A percentile compares a stretch with the other conserved stretches of the same genome.
Conservation (phyloP, 495 filamentous ascomycete species). For the Lophiotrema nucula region DNA sequence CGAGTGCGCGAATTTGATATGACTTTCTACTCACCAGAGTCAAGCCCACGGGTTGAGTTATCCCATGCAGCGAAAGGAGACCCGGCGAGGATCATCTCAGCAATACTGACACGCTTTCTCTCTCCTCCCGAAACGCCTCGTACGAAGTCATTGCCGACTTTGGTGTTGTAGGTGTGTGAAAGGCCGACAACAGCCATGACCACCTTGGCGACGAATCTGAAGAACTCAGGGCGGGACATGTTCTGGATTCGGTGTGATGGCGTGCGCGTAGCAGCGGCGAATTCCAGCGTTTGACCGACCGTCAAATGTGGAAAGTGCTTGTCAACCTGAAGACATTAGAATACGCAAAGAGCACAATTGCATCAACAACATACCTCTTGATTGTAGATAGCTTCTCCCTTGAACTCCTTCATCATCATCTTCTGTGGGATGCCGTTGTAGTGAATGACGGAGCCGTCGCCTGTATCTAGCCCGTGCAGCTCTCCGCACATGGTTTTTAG, state of each 20-base stretch:
- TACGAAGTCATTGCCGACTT: constrained; percentile 43
- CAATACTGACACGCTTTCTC: constrained; percentile 41
- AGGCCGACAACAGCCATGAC: constrained; percentile 42
- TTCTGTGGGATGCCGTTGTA: constrained; percentile 25
- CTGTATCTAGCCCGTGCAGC: constrained; percentile 13
- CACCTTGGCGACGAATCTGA: constrained; percentile 35
- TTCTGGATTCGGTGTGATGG: constrained; percentile 42
- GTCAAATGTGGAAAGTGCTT: constrained; percentile 41
- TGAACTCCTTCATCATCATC: constrained; percentile 38
- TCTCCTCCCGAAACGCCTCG: constrained; percentile 43
- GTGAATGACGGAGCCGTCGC: constrained; percentile 16
- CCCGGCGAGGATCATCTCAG: constrained; percentile 45
- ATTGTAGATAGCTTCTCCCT: constrained; percentile 39
- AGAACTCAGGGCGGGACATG: constrained; percentile 22
- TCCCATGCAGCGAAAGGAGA: constrained; percentile 40
- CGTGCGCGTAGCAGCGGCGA: constrained; percentile 38
- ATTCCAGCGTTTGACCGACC: constrained; percentile 39
- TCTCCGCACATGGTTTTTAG: constrained; percentile 25
- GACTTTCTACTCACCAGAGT: constrained; percentile 38
- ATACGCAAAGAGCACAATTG: constrained; percentile 31
- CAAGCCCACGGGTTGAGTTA: constrained; percentile 43
- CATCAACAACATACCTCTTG: constrained; percentile 40
- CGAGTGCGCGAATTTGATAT: constrained; percentile 28
- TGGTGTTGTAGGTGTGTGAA: constrained; percentile 41
- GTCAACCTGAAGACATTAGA: no score